Evolutionary conservation across 2,329 filamentous ascomycete species (phyloP).

Genomic region (Setomelanomma holmii): DNA sequence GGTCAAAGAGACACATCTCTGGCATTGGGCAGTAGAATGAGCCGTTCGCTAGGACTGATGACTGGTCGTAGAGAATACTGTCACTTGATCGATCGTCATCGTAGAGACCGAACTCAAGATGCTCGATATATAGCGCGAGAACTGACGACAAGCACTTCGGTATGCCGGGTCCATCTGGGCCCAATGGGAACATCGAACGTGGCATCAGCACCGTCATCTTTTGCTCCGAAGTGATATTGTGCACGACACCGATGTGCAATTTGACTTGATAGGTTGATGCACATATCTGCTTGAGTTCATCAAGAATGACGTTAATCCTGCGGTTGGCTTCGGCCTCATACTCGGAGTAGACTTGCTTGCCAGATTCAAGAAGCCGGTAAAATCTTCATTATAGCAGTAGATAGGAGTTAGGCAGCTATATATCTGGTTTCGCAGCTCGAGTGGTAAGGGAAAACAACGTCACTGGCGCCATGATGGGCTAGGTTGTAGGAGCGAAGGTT

Average conservation of each 20-base stretch:
- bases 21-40: no score
- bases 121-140: no score
- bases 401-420: background rate
- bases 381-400: background rate
- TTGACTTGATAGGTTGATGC: background rate
- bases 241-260: background rate
- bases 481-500: background rate
- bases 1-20: no score
- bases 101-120: no score
- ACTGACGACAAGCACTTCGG: no score
- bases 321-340: background rate
- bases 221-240: background rate
- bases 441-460: background rate
- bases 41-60: no score
- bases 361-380: background rate
- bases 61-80: no score
- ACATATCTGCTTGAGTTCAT: background rate
- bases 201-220: background rate
- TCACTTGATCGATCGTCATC: no score
- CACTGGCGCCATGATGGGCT: background rate
- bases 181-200: background rate
- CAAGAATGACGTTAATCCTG: background rate
- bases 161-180: no score
- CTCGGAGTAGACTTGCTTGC: background rate
- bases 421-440: background rate